Percentiles rank a stretch among this genome's conserved stretches.
Conservation (phyloP, 2,329 filamentous ascomycete genomes). For the Exophiala alcalophila region DNA sequence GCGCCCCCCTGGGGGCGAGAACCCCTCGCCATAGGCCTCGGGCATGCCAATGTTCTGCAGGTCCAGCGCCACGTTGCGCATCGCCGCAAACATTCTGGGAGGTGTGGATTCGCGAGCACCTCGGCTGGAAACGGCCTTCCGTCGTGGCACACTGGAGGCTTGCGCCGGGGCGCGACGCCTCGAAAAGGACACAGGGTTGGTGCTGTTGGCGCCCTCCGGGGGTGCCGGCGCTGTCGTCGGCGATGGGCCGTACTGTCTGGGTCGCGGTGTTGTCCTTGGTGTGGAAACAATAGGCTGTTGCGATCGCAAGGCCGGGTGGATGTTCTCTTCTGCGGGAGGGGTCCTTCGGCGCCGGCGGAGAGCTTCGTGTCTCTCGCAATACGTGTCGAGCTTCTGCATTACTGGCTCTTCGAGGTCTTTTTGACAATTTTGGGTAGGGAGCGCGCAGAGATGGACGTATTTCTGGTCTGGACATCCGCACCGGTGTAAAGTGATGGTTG, state of each 20-base stretch:
- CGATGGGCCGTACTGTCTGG: too few species aligned
- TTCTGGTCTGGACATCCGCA: too few species aligned
- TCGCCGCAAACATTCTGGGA: slow-evolving; percentile 9
- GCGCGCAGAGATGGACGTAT: not conserved
- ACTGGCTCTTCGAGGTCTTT: not conserved
- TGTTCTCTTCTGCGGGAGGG: not conserved
- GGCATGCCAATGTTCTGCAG: slow-evolving; percentile 17
- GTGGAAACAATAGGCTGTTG: too few species aligned
- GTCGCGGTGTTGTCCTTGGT: too few species aligned
- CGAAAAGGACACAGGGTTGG: too few species aligned
- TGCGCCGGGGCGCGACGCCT: not conserved
- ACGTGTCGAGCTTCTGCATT: slow-evolving; percentile 1
- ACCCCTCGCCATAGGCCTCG: not conserved
- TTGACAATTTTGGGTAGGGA: not conserved
- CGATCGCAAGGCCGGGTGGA: slow-evolving; percentile 8
- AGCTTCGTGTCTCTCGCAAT: too few species aligned
- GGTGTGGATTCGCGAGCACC: slow-evolving; percentile 2
- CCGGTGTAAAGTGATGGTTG: too few species aligned
- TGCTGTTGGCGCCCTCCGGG: too few species aligned
- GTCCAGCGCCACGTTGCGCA: slow-evolving; percentile 11
- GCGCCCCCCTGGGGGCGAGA: not conserved
- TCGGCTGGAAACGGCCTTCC: not conserved
- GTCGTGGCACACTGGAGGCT: not conserved
- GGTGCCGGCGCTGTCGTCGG: too few species aligned
- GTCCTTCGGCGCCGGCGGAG: too few species aligned